These are phyloP conservation scores for Neurospora sublineolata DNA, from an alignment of 495 filamentous ascomycete species.

Conservation along the genomic window DNA sequence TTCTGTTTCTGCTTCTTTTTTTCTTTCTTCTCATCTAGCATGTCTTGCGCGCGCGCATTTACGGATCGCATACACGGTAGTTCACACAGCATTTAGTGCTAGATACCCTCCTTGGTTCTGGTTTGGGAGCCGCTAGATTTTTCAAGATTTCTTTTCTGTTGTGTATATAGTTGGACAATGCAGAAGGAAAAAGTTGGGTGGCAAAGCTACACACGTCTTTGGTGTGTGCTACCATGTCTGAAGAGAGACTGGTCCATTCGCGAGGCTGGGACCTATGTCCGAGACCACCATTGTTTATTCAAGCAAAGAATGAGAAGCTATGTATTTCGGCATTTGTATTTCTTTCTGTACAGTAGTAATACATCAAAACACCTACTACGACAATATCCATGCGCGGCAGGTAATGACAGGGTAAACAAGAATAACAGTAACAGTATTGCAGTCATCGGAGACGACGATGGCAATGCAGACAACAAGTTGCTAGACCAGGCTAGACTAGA, in stretches of 20 bases:
- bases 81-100: neutral
- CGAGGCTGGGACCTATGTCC: neutral
- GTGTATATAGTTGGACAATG: neutral
- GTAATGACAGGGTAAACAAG: neutral
- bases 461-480: neutral
- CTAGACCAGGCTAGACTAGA: neutral
- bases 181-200: neutral
- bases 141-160: neutral
- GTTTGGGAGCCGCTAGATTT: neutral
- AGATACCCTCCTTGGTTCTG: neutral
- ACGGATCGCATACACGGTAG: neutral
- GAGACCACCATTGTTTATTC: neutral
- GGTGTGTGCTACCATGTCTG: neutral
- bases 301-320: neutral
- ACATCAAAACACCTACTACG: neutral
- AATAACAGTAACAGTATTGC: neutral
- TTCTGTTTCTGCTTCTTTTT: neutral
- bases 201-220: neutral
- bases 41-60: neutral
- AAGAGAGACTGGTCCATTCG: fast-evolving
- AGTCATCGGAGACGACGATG: neutral
- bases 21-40: neutral
- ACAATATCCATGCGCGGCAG: neutral
- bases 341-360: neutral
- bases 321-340: neutral